Percentiles rank a stretch among this genome's conserved stretches.
Conservation (phyloP, 371 early-diverging fungal genomes). For the Mortierella sp. region DNA sequence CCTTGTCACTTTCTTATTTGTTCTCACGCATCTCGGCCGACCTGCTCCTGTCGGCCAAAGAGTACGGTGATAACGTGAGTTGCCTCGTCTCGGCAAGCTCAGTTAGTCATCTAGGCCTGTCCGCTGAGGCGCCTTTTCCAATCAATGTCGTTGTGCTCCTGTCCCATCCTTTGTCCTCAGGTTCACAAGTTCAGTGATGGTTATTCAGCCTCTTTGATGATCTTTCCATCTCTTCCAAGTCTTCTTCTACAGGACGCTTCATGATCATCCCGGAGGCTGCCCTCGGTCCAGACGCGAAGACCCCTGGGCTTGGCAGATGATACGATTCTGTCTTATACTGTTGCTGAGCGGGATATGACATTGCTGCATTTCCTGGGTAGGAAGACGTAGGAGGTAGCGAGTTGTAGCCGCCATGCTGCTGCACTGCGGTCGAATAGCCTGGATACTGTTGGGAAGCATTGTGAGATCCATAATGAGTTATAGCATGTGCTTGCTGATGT, state of each 20-base stretch:
- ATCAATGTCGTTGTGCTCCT: too few relatives aligned
- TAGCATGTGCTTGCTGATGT: slow-evolving; percentile 17
- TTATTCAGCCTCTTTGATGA: slow-evolving; percentile 20
- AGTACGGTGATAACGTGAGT: too few relatives aligned
- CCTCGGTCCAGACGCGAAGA: background rate
- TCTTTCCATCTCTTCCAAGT: slow-evolving; percentile 34
- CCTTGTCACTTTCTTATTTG: too few relatives aligned
- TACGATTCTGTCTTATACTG: slow-evolving; percentile 6
- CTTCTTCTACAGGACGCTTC: slow-evolving; percentile 22
- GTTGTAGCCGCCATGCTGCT: too few relatives aligned
- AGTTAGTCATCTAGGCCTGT: too few relatives aligned
- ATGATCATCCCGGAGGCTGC: slow-evolving; percentile 1
- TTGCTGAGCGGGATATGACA: slow-evolving; percentile 13
- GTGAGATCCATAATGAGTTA: slow-evolving; percentile 1
- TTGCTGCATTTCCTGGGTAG: slow-evolving; percentile 1
- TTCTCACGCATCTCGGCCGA: too few relatives aligned
- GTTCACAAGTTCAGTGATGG: slow-evolving; percentile 1
- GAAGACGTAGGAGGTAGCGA: too few relatives aligned
- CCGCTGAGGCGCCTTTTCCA: too few relatives aligned
- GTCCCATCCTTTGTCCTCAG: too few relatives aligned
- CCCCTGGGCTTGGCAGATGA: background rate
- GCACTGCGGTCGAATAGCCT: slow-evolving; percentile 3
- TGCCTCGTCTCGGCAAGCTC: too few relatives aligned
- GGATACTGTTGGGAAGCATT: background rate
- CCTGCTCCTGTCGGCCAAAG: too few relatives aligned